A percentile compares a stretch with the other conserved stretches of the same genome.
Evolutionary conservation across 2,329 filamentous ascomycete genomes (phyloP).

Genomic region (Trichophyton simii): DNA sequence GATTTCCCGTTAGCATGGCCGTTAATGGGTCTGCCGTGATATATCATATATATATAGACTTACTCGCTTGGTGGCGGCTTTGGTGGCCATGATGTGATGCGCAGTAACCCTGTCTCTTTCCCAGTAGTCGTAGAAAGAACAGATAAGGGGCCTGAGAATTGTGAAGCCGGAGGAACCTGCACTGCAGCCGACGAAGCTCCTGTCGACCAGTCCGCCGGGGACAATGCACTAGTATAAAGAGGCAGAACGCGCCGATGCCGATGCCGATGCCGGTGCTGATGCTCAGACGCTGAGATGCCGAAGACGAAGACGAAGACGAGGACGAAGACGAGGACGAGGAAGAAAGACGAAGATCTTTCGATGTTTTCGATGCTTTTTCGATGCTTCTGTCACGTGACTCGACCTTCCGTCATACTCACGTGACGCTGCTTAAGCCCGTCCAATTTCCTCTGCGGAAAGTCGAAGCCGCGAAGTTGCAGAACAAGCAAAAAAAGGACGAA

Average conservation of each 20-base stretch:
- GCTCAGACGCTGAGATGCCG: no score
- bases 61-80: conserved; percentile 60
- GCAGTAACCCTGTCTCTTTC: background rate
- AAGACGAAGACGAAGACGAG: no score
- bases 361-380: background rate
- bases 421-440: background rate
- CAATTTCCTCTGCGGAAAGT: background rate
- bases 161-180: no score
- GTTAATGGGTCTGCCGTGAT: background rate
- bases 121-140: no score
- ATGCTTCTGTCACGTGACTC: background rate
- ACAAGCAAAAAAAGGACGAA: background rate
- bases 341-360: background rate
- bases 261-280: no score
- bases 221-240: no score
- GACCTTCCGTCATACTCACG: background rate
- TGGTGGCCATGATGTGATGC: conserved; percentile 52
- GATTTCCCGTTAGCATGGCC: conserved; percentile 1
- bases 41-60: conserved; percentile 18
- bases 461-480: background rate
- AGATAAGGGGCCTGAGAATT: no score
- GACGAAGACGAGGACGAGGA: no score
- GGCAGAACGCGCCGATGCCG: no score
- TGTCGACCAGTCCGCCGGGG: no score
- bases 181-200: no score